Conservation (phyloP, 331 rosid species). For the Quercus tomentella region DNA sequence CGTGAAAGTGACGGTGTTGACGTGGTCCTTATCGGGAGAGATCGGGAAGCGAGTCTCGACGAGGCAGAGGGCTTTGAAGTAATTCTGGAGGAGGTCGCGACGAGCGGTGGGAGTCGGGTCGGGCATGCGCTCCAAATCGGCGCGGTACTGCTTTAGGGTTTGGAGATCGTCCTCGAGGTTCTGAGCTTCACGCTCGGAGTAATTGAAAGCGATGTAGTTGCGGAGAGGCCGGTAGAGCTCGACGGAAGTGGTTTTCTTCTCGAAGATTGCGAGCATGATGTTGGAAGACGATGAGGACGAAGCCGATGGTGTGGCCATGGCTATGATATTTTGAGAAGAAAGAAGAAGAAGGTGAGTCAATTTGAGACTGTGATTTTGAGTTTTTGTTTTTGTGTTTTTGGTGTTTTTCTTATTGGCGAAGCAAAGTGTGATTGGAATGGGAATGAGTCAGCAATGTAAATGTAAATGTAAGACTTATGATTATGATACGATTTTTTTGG, state of each 20-base stretch:
- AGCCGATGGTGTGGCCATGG: conserved; percentile 49
- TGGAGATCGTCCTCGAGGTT: conserved; percentile 94
- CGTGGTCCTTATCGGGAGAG: conserved; percentile 82
- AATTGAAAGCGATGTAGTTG: conserved; percentile 73
- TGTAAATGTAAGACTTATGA: no score
- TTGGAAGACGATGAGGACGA: conserved; percentile 45
- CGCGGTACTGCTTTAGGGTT: conserved; percentile 75
- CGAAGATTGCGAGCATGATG: conserved; percentile 86
- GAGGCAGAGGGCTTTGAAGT: conserved; percentile 79
- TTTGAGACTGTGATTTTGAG: neutral
- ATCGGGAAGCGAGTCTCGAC: conserved; percentile 96
- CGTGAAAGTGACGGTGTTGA: conserved; percentile 69
- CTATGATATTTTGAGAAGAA: neutral
- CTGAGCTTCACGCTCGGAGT: conserved; percentile 97
- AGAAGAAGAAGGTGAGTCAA: neutral
- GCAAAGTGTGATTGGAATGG: neutral
- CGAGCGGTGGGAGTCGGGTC: conserved; percentile 87
- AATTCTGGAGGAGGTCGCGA: conserved; percentile 76
- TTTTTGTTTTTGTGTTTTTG: neutral
- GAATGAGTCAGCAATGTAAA: neutral
- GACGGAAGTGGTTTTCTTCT: conserved; percentile 70
- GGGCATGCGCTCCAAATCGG: conserved; percentile 80
- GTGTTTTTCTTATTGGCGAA: conserved; percentile 12
- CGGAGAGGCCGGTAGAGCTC: conserved; percentile 92
- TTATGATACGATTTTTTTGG: no score